Evolutionary conservation across 2,329 filamentous ascomycete species (phyloP).

Genomic region (Neurospora crassa): DNA sequence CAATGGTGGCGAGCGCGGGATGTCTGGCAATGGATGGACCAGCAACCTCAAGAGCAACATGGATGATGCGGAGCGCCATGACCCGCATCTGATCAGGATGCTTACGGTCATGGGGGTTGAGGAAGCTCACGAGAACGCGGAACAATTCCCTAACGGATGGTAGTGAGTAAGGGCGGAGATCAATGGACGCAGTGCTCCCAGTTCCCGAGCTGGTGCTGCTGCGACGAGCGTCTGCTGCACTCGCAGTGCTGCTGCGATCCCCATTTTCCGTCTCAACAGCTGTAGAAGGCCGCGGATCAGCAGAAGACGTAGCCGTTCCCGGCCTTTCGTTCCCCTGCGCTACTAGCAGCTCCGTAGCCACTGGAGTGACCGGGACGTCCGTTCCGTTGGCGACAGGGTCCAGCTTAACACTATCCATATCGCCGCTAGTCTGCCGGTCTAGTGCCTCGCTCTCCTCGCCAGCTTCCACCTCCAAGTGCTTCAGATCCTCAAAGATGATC

Average conservation of each 20-base stretch:
- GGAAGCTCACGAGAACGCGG: constrained; percentile 81
- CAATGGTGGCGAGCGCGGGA: constrained; percentile 75
- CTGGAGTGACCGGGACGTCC: constrained; percentile 16
- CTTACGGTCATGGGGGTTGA: constrained; percentile 86
- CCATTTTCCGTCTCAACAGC: constrained; percentile 29
- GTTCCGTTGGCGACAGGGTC: constrained; percentile 61
- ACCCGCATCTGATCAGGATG: constrained; percentile 94
- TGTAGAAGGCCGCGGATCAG: constrained; percentile 26
- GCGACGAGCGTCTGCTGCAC: constrained; percentile 12
- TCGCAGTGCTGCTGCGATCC: constrained; percentile 15
- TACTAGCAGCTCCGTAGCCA: background rate
- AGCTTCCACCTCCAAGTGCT: constrained; percentile 71
- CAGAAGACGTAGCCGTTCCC: constrained; percentile 4
- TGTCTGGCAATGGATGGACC: constrained; percentile 92
- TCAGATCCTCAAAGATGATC: constrained; percentile 90
- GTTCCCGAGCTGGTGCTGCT: constrained; percentile 20
- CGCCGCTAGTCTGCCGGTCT: constrained; percentile 56
- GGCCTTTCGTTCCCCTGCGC: background rate
- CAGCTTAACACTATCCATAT: constrained; percentile 74
- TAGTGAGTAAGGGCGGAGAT: constrained; percentile 81
- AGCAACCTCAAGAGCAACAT: constrained; percentile 92
- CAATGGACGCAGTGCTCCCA: constrained; percentile 33
- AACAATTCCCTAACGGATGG: constrained; percentile 93
- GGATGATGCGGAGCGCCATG: constrained; percentile 94
- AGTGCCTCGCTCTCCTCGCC: constrained; percentile 56